Evolutionary conservation across 495 filamentous ascomycete genomes (phyloP), one percentile per base, ranked within the genome.

Genomic region (Amniculicola lignicola): DNA sequence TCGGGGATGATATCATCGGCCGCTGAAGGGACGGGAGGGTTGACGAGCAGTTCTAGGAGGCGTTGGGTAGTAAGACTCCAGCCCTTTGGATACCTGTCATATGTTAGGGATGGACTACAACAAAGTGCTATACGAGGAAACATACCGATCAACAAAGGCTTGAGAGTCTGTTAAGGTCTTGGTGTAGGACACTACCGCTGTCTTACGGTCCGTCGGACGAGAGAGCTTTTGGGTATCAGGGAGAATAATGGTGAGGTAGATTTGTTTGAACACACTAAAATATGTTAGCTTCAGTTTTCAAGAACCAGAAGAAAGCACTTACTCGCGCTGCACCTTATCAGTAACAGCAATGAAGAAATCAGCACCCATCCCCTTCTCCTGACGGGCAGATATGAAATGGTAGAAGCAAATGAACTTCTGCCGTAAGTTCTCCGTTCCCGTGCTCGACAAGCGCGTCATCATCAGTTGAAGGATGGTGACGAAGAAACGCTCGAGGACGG

Each of bases 11-110:
- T 67, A 49, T 94, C 90, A 54, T 95, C 90, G 41, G 81, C 79
- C 0, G 56, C 53, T 39, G 80, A 69, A 9, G 80, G 72, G 5
- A 88, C 84, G 3, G 92, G 90, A 4, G 90, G 87, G 70, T 92
- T 89, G 64, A 91, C 83, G 3, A 99, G 79, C 12, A 96, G 79
- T 68, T 89, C 89, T 12, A 97, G 80, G 55, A 99, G 78, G 10
- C 87, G 82, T 66, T 93, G 86, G 66, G 84, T 87, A 0, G 89
- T 96, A 63, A 85, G 86, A 5, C 78, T 82, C 93, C 94, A 97
- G 36, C 91, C 90, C 70, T 93, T 93, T 65, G 82, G 82, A 53
- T 84, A 82, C 36, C 81, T 33, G 9, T 7, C 9, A 33, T 9
- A 33, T 33, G n/a, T 33, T 33, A 33, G 29, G 9, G 29, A n/a